phyloP scores from a whole-genome alignment of 441 rosid genomes.

The Pelargonium australe region DNA sequence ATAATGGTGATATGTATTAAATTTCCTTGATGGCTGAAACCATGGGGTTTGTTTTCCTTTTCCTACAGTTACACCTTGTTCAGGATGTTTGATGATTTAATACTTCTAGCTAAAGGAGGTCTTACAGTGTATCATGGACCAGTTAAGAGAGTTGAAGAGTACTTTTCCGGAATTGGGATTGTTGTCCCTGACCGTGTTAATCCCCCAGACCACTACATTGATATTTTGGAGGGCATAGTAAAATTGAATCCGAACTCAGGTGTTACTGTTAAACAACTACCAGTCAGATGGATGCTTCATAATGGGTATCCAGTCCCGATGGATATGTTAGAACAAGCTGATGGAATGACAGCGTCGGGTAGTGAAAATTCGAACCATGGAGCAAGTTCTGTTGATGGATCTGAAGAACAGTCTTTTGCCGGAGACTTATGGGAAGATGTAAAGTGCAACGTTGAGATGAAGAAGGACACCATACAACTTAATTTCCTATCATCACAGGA shows the following conservation, averaged over 20 bases:
- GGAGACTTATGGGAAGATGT: slow-evolving; percentile 80
- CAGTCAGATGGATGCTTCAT: slow-evolving; percentile 20
- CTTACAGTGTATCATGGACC: slow-evolving; percentile 82
- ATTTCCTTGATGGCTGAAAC: slow-evolving; percentile 2
- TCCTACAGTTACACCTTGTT: slow-evolving; percentile 73
- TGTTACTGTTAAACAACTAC: slow-evolving; percentile 64
- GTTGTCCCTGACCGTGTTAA: slow-evolving; percentile 78
- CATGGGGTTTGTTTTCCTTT: slow-evolving; percentile 10
- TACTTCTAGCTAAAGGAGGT: slow-evolving; percentile 95
- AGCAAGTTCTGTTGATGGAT: slow-evolving; percentile 23
- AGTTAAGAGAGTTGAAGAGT: slow-evolving; percentile 81
- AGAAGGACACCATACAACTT: slow-evolving; percentile 51
- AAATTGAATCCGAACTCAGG: slow-evolving; percentile 44
- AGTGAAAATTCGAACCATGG: slow-evolving; percentile 40
- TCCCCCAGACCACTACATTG: slow-evolving; percentile 96
- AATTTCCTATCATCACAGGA: slow-evolving; percentile 49
- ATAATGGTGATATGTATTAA: background rate
- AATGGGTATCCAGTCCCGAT: slow-evolving; percentile 64
- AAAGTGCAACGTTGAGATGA: slow-evolving; percentile 47
- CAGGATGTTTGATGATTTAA: slow-evolving; percentile 91
- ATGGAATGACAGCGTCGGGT: slow-evolving; percentile 42
- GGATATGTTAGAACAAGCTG: slow-evolving; percentile 70
- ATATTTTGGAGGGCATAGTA: slow-evolving; percentile 82
- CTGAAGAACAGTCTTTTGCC: slow-evolving; percentile 50
- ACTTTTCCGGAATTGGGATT: slow-evolving; percentile 73